These are phyloP conservation scores for Cucumis cinereus DNA, from an alignment of 306 rosid genomes.

Conservation along the genomic window DNA sequence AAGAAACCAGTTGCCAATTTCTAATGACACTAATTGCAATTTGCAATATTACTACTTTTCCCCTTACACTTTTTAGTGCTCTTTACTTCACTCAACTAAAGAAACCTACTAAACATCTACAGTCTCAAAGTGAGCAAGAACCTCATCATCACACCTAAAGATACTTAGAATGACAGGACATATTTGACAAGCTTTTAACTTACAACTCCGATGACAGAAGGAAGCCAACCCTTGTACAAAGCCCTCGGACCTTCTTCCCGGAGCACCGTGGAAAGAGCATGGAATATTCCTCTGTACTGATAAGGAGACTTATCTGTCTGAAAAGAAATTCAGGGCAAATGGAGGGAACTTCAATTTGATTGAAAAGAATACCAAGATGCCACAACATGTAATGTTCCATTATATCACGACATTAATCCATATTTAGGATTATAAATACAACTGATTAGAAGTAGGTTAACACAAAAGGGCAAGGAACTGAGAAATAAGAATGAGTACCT, in stretches of 20 bases:
- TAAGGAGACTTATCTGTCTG: slow-evolving; percentile 92
- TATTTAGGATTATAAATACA: background rate
- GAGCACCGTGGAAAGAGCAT: slow-evolving; percentile 83
- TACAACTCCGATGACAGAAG: slow-evolving; percentile 98
- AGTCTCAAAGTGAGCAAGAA: background rate
- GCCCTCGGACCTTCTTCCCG: slow-evolving; percentile 97
- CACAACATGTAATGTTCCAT: background rate
- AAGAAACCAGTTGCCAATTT: background rate
- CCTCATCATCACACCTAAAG: background rate
- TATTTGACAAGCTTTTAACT: slow-evolving; percentile 19
- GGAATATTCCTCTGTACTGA: slow-evolving; percentile 95
- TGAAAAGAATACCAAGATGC: background rate
- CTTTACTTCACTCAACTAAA: background rate
- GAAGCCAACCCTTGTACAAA: slow-evolving; percentile 96
- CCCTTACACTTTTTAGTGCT: background rate
- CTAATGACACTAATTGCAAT: background rate
- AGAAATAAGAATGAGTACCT: slow-evolving; percentile 34
- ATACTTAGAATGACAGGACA: background rate
- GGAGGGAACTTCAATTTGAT: background rate
- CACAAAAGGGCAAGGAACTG: background rate
- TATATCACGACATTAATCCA: background rate
- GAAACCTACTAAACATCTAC: background rate
- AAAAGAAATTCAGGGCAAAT: slow-evolving; percentile 12
- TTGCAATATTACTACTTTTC: background rate
- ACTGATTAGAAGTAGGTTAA: background rate